Conservation (phyloP, 257 asterid species). For the Cinchona pubescens region DNA sequence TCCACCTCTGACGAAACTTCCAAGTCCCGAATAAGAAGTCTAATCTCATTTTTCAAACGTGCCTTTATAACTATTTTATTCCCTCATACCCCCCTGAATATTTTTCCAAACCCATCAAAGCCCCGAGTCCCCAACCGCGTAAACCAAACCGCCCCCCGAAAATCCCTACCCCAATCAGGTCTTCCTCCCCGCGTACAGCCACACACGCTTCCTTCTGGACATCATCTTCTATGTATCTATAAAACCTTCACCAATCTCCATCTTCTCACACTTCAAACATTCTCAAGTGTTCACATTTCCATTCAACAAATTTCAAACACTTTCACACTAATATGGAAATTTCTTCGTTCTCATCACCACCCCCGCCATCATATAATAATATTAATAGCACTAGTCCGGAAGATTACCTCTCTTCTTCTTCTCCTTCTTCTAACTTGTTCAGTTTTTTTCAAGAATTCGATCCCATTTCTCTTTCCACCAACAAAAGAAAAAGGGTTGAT, state of each 20-base stretch:
- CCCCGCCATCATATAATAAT: no score
- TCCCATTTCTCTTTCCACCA: neutral
- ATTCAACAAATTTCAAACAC: conserved; percentile 23
- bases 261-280: conserved; percentile 17
- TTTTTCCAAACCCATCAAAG: no score
- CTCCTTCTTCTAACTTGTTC: conserved; percentile 24
- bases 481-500: conserved; percentile 8
- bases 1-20: no score
- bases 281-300: conserved; percentile 34
- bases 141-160: no score
- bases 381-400: conserved; percentile 20
- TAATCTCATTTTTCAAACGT: no score
- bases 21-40: no score
- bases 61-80: no score
- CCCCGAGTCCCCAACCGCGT: no score
- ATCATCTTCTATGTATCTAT: neutral
- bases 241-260: neutral
- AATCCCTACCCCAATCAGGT: no score
- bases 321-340: conserved; percentile 48
- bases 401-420: conserved; percentile 26
- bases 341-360: conserved; percentile 39
- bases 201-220: conserved; percentile 25
- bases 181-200: no score
- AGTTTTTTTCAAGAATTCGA: conserved; percentile 29
- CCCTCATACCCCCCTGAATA: no score